Percentiles rank a stretch among this genome's conserved stretches.
Conservation (phyloP, 108 stramenopile species). For the Nannochloropsis granulata region DNA sequence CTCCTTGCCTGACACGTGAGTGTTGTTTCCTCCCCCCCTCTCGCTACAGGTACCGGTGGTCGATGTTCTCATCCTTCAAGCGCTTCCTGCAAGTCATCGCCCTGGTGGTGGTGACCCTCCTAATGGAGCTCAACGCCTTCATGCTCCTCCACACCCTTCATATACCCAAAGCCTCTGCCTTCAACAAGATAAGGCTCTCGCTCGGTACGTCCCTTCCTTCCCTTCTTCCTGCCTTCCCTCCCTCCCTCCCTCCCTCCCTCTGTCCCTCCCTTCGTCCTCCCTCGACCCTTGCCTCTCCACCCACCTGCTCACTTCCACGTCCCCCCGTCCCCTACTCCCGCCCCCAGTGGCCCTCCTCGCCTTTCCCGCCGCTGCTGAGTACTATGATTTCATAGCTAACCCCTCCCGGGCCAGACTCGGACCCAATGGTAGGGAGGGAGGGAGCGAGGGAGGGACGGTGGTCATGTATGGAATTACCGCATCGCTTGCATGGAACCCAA, state of each 20-base stretch:
- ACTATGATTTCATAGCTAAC: constrained; percentile 26
- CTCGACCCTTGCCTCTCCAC: not conserved
- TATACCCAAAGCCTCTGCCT: constrained; percentile 12
- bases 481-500: too few relatives aligned
- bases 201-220: not conserved
- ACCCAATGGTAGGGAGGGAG: not conserved
- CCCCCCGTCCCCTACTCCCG: not conserved
- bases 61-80: constrained; percentile 21
- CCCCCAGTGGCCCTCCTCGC: constrained; percentile 2
- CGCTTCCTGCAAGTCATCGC: not conserved
- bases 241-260: not conserved
- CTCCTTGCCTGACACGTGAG: not conserved
- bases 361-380: constrained; percentile 13
- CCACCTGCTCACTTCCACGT: not conserved
- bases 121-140: constrained; percentile 27
- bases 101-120: constrained; percentile 8
- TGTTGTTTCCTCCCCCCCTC: not conserved
- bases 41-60: constrained; percentile 9
- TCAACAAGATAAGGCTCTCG: constrained; percentile 5
- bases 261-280: not conserved
- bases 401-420: not conserved
- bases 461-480: too few relatives aligned
- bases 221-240: not conserved
- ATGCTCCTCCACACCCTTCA: constrained; percentile 21
- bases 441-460: not conserved